Base-by-base conservation (phyloP, 2,329 filamentous ascomycete species). In the Sporothrix curviconia region DNA sequence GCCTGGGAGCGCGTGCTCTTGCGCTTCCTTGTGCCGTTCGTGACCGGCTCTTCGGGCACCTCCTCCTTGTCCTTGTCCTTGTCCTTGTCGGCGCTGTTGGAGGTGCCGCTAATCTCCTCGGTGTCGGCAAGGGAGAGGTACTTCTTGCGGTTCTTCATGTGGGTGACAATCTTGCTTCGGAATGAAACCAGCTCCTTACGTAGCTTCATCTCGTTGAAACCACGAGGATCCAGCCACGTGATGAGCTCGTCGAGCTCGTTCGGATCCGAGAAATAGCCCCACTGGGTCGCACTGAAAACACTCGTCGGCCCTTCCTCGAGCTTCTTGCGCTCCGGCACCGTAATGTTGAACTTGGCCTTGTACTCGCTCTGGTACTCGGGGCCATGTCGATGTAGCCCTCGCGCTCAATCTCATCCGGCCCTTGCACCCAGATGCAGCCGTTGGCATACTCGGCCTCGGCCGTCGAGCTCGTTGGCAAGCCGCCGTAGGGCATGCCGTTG, bases 401-500 rank as follows among this genome's bases (percentile, higher is more conserved):
- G 3, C 88, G 82, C 71, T 96, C 92, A 68, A 95, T 82, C 57
- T 92, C 86, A 68, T 96, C 90, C 0, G 94, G 94, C 0, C 94
- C 94, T 71, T 99, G 94, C 14, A 99, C 85, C 94, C 94, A 99
- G 57, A 99, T 81, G 59, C 92, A 89, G 8, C 90, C 94, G 69
- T 97, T 99, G 40, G 92, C 92, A 68, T 97, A 99, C 8, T 83
- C 86, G 22, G 92, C 91, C 46, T 85, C 79, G 1, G 90, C 88
- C 1, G 92, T 97, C 15, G 92, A 96, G 70, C 90, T 95, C 62
- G 82, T 83, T 0, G 92, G 92, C 56, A 96, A 78, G 4, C 94
- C 94, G 32, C 81, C 90, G 66, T 92, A 96, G 0, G 94, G 94
- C 92, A 97, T 97, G 24, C 92, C 94, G 67, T 97, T 99, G 61